A percentile compares a stretch with the other conserved stretches of the same genome.
phyloP scores from a whole-genome alignment of 1,139 yeast genomes.

The Meyerozyma guilliermondii region DNA sequence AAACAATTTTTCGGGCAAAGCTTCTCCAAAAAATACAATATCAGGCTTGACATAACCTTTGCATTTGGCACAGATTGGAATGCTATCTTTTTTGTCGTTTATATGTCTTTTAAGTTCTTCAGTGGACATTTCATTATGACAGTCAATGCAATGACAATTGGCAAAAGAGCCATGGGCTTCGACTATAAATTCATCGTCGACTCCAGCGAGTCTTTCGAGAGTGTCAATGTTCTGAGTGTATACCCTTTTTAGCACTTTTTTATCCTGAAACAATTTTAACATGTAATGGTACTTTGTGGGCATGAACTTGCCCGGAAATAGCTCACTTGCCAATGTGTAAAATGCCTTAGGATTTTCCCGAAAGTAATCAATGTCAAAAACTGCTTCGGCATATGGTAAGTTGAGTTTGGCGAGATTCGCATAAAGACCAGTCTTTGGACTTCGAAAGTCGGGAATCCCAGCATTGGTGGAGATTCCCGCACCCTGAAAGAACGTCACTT shows the following conservation, averaged over 20 bases:
- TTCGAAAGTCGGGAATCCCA: conserved; percentile 92
- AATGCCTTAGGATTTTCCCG: conserved; percentile 74
- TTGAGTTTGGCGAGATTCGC: conserved; percentile 70
- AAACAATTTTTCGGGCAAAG: conserved; percentile 66
- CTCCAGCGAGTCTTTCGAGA: conserved; percentile 80
- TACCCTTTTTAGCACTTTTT: conserved; percentile 56
- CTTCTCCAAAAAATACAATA: conserved; percentile 90
- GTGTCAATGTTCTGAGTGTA: conserved; percentile 95
- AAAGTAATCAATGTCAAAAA: conserved; percentile 84
- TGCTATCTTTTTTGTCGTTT: conserved; percentile 24
- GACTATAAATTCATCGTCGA: conserved; percentile 55
- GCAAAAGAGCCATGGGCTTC: conserved; percentile 98
- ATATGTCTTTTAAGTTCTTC: conserved; percentile 45
- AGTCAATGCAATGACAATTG: conserved; percentile 72
- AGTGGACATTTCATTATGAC: conserved; percentile 51
- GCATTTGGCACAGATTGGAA: conserved; percentile 54
- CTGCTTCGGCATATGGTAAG: conserved; percentile 92
- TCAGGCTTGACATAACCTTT: conserved; percentile 83
- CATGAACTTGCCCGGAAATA: conserved; percentile 80
- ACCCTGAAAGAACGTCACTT: conserved; percentile 58
- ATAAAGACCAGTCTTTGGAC: conserved; percentile 88
- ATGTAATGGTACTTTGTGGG: conserved; percentile 82
- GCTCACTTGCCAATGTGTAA: conserved; percentile 74
- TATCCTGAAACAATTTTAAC: conserved; percentile 61
- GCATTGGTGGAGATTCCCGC: conserved; percentile 93